phyloP scores from a whole-genome alignment of 352 stramenopile species.

The Nothophytophthora sp. region DNA sequence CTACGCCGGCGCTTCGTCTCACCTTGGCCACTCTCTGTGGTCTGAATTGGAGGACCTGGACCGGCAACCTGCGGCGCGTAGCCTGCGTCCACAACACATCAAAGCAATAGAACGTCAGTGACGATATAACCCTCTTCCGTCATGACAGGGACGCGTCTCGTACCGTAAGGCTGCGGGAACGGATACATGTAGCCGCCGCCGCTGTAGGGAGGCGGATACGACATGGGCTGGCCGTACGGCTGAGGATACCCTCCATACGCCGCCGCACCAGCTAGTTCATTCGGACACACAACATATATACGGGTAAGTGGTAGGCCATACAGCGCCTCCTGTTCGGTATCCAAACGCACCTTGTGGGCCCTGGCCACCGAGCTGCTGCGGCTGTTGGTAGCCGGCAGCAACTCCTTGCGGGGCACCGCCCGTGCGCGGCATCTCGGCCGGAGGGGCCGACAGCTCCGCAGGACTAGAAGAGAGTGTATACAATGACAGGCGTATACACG shows the following conservation, averaged over 20 bases:
- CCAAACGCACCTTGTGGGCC: slow-evolving; percentile 48
- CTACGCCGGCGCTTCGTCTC: slow-evolving; percentile 17
- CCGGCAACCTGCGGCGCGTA: slow-evolving; percentile 85
- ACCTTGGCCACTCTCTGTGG: slow-evolving; percentile 89
- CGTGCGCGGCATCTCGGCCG: slow-evolving; percentile 39
- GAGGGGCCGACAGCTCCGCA: slow-evolving; percentile 45
- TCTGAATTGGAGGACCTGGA: slow-evolving; percentile 87
- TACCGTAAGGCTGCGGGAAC: slow-evolving; percentile 83
- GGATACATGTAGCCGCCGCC: slow-evolving; percentile 86
- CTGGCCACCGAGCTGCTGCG: slow-evolving; percentile 37
- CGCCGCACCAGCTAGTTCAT: slow-evolving; percentile 15
- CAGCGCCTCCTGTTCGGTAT: not conserved
- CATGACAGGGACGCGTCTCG: too few species aligned
- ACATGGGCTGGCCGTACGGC: slow-evolving; percentile 76
- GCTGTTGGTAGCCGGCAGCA: slow-evolving; percentile 27
- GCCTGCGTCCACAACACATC: slow-evolving; percentile 30
- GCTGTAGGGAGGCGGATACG: slow-evolving; percentile 73
- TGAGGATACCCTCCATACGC: slow-evolving; percentile 78
- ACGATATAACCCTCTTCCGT: too few species aligned
- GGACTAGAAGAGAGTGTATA: slow-evolving; percentile 28
- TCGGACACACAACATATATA: not conserved
- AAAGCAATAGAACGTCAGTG: too few species aligned
- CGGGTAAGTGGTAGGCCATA: not conserved
- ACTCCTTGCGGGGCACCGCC: slow-evolving; percentile 14
- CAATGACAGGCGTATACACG: not conserved